Base-by-base conservation (phyloP, 2,329 filamentous ascomycete species). In the Furcasterigmium furcatum region DNA sequence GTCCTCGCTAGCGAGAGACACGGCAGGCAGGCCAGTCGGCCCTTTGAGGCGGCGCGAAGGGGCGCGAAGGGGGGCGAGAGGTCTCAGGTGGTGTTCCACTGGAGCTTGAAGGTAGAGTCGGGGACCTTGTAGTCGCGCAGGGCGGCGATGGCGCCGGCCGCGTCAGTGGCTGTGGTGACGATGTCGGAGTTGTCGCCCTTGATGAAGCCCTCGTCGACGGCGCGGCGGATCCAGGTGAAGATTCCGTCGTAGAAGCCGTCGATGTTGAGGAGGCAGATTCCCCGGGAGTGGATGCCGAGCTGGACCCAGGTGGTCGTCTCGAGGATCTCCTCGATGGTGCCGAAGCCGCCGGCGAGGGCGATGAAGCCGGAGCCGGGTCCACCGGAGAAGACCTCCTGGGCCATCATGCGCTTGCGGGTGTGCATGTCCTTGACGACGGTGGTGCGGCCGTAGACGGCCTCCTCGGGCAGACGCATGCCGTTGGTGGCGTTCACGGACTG, bases 351-450 rank as follows among this genome's bases (percentile, higher is more conserved):
- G 45, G 80, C 82, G 48, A 99, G 72, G 22, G 91, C 91, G 34
- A 99, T 82, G 69, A 99, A 99, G 12, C 92, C 92, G 46, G 83
- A 86, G 1, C 92, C 92, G 0, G 85, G 82, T 0, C 87, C 91
- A 21, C 90, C 90, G 18, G 81, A 78, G 20, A 95, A 79, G 14
- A 97, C 91, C 64, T 92, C 87, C 57, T 83, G 76, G 7, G 91
- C 92, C 94, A 99, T 97, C 71, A 94, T 77, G 55, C 87, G 82
- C 74, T 99, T 99, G 52, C 94, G 83, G 35, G 89, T 91, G 70
- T 99, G 94, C 94, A 99, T 99, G 63, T 96, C 91, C 55, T 83
- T 78, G 22, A 97, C 94, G 9, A 96, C 82, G 0, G 91, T 96
- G 12, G 91, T 96, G 36, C 77, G 74, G 9, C 94, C 94, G 63